phyloP scores from a whole-genome alignment of 805 yeast species.

The Ogataea pini region DNA sequence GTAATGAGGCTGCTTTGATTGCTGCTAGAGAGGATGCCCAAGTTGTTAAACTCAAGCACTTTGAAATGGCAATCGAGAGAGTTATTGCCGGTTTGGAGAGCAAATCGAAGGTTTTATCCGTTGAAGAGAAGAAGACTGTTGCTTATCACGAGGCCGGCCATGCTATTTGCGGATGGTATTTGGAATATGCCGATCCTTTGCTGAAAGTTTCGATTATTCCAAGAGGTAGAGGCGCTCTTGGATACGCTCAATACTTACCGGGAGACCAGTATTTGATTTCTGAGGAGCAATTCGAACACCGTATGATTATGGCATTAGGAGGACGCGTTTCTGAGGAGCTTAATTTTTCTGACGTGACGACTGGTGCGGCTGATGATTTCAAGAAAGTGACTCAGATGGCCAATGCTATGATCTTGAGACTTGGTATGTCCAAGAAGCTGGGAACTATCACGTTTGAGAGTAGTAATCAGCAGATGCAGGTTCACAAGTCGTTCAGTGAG shows the following conservation, averaged over 20 bases:
- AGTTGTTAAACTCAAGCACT: constrained; percentile 74
- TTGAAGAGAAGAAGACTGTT: constrained; percentile 85
- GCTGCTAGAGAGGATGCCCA: constrained; percentile 84
- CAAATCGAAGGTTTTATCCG: constrained; percentile 78
- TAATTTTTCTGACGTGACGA: constrained; percentile 86
- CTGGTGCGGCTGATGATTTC: constrained; percentile 96
- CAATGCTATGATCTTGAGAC: constrained; percentile 83
- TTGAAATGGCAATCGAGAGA: constrained; percentile 95
- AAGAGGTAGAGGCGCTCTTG: constrained; percentile 94
- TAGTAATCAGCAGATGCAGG: constrained; percentile 52
- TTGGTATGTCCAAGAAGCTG: constrained; percentile 87
- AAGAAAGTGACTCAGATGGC: constrained; percentile 95
- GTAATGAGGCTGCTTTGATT: constrained; percentile 95
- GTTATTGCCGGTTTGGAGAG: constrained; percentile 95
- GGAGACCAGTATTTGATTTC: constrained; percentile 83
- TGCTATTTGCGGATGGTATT: constrained; percentile 97
- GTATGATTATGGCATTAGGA: constrained; percentile 96
- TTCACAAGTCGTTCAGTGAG: constrained; percentile 81
- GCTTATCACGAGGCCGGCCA: constrained; percentile 99
- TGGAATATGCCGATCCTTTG: constrained; percentile 88
- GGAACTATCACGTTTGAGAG: constrained; percentile 84
- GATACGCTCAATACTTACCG: constrained; percentile 96
- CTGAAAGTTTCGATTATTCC: constrained; percentile 96
- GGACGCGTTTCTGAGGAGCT: constrained; percentile 97
- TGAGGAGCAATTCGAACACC: constrained; percentile 70